Evolutionary conservation across 768 basidiomycete species (phyloP).

Genomic region (Boletus fagicola): DNA sequence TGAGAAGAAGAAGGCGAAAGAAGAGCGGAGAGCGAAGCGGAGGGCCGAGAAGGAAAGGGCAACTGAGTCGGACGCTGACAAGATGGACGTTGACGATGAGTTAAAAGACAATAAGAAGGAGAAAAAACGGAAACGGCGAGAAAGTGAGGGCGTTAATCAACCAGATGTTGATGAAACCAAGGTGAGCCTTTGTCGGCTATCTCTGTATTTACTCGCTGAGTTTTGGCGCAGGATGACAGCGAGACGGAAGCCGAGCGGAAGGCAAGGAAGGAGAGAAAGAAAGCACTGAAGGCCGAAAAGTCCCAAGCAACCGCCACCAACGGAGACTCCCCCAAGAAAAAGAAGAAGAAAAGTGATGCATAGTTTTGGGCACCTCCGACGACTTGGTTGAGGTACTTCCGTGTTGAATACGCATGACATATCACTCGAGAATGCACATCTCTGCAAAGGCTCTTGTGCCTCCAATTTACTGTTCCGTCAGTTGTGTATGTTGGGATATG

Average conservation of each 20-base stretch:
- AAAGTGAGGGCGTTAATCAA: slow-evolving; percentile 52
- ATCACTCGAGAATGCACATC: background rate
- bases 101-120: slow-evolving; percentile 40
- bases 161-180: slow-evolving; percentile 39
- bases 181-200: slow-evolving; percentile 34
- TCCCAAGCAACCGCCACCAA: slow-evolving; percentile 42
- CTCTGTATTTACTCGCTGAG: slow-evolving; percentile 6
- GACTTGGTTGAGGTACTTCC: background rate
- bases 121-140: slow-evolving; percentile 49
- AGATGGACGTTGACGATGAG: slow-evolving; percentile 48
- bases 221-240: slow-evolving; percentile 36
- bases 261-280: slow-evolving; percentile 76
- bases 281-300: slow-evolving; percentile 77
- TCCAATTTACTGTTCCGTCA: background rate
- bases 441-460: background rate
- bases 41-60: slow-evolving; percentile 52
- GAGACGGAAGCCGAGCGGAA: slow-evolving; percentile 87
- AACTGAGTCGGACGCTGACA: slow-evolving; percentile 34
- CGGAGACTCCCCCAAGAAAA: slow-evolving; percentile 46
- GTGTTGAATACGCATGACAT: background rate
- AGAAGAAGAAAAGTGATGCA: slow-evolving; percentile 37
- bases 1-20: slow-evolving; percentile 80
- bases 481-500: too few species aligned
- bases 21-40: slow-evolving; percentile 73
- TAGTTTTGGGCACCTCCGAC: slow-evolving; percentile 15